Evolutionary conservation across 2,329 filamentous ascomycete species (phyloP).

Genomic region (Beauveria brongniartii): DNA sequence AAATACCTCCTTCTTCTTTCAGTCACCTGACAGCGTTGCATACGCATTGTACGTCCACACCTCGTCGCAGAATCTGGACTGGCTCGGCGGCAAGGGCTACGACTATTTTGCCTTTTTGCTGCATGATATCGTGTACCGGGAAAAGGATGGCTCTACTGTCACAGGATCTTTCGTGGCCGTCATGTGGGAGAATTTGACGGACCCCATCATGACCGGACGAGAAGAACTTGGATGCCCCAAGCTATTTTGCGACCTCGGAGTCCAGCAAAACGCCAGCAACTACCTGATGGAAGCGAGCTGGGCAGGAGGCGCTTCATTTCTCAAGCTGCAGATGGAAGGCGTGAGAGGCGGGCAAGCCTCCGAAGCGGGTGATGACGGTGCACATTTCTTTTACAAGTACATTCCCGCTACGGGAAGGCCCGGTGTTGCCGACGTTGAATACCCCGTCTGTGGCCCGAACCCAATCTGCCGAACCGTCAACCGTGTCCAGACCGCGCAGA

Average conservation of each 20-base stretch:
- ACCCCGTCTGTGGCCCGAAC: background rate
- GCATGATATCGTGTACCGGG: conserved; percentile 48
- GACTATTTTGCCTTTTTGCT: conserved; percentile 51
- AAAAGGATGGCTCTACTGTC: background rate
- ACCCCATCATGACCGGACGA: conserved; percentile 51
- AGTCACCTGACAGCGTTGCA: conserved; percentile 22
- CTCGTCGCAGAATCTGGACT: conserved; percentile 43
- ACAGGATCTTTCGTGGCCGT: background rate
- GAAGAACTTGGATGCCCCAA: conserved; percentile 58
- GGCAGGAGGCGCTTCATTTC: background rate
- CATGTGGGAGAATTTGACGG: conserved; percentile 45
- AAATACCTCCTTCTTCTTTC: conserved; percentile 18
- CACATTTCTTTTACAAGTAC: background rate
- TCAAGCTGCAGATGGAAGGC: background rate
- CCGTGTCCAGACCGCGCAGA: background rate
- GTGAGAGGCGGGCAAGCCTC: background rate
- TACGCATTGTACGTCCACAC: conserved; percentile 31
- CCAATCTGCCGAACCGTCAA: background rate
- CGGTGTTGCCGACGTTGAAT: background rate
- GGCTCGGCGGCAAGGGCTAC: conserved; percentile 54
- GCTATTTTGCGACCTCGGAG: conserved; percentile 42
- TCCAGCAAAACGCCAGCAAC: conserved; percentile 16
- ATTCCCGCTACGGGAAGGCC: background rate
- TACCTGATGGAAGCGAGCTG: background rate
- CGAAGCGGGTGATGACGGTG: background rate